A percentile compares a stretch with the other conserved stretches of the same genome.
Evolutionary conservation across 441 rosid species (phyloP).

Genomic region (Aquilaria agallochum): DNA sequence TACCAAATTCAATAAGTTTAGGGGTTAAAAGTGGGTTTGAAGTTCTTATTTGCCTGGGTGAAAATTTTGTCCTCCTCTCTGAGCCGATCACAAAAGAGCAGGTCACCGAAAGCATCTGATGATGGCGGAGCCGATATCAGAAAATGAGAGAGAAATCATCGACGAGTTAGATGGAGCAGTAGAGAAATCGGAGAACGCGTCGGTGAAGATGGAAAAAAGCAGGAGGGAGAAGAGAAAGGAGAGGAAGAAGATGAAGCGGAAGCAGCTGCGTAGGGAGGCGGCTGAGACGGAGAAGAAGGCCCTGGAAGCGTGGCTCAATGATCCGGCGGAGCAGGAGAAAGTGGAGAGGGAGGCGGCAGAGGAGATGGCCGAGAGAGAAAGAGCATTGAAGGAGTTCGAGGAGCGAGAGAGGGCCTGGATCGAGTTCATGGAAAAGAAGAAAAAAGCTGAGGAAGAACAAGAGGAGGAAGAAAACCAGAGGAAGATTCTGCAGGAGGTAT

Average conservation of each 20-base stretch:
- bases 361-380: conserved; percentile 54
- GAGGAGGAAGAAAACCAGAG: conserved; percentile 41
- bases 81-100: too few species aligned
- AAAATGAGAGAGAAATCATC: too few species aligned
- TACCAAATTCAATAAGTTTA: too few species aligned
- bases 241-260: conserved; percentile 79
- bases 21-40: too few species aligned
- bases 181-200: conserved; percentile 30
- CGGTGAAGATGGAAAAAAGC: conserved; percentile 24
- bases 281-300: conserved; percentile 70
- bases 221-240: conserved; percentile 84
- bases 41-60: too few species aligned
- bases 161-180: conserved; percentile 28
- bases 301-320: conserved; percentile 53
- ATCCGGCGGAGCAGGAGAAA: conserved; percentile 64
- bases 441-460: conserved; percentile 36
- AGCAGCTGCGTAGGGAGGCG: conserved; percentile 59
- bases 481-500: conserved; percentile 36
- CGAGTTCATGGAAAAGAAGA: conserved; percentile 63
- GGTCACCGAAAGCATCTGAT: too few species aligned
- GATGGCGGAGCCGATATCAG: too few species aligned
- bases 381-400: conserved; percentile 65
- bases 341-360: conserved; percentile 51
- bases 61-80: too few species aligned
- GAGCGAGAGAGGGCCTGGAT: conserved; percentile 77